phyloP scores from a whole-genome alignment of 306 rosid species.

The Trifolium subterraneum region DNA sequence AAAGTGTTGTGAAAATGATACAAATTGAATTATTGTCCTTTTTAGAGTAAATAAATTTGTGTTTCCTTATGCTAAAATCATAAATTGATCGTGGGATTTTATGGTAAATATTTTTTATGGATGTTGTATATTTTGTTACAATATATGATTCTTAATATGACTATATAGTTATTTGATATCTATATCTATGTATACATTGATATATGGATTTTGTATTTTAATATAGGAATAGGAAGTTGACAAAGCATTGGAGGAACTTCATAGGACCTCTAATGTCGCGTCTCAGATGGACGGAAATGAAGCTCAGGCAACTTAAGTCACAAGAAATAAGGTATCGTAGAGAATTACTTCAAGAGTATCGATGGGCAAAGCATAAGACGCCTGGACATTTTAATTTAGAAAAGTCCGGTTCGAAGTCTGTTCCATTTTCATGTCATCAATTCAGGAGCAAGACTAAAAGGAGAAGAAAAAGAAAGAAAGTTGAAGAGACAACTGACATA shows the following conservation, averaged over 20 bases:
- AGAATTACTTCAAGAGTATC: constrained; percentile 64
- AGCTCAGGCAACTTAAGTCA: constrained; percentile 69
- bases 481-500: constrained; percentile 69
- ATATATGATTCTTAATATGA: not conserved
- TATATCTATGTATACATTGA: not conserved
- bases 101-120: not conserved
- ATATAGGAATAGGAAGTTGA: constrained; percentile 75
- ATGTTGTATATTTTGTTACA: not conserved
- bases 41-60: constrained; percentile 20
- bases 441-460: constrained; percentile 48
- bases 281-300: constrained; percentile 85
- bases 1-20: constrained; percentile 34
- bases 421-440: constrained; percentile 58
- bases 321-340: constrained; percentile 62
- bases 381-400: constrained; percentile 48
- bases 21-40: not conserved
- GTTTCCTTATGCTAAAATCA: constrained; percentile 27
- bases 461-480: constrained; percentile 81
- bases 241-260: constrained; percentile 81
- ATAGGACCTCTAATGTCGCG: constrained; percentile 86
- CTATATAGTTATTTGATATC: not conserved
- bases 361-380: constrained; percentile 52
- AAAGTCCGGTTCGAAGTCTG: constrained; percentile 67
- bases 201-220: constrained; percentile 38
- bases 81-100: not conserved